Percentiles rank a stretch among this genome's conserved stretches.
Conservation (phyloP, 1,284 basidiomycete species). For the Moesziomyces globuligerus region DNA sequence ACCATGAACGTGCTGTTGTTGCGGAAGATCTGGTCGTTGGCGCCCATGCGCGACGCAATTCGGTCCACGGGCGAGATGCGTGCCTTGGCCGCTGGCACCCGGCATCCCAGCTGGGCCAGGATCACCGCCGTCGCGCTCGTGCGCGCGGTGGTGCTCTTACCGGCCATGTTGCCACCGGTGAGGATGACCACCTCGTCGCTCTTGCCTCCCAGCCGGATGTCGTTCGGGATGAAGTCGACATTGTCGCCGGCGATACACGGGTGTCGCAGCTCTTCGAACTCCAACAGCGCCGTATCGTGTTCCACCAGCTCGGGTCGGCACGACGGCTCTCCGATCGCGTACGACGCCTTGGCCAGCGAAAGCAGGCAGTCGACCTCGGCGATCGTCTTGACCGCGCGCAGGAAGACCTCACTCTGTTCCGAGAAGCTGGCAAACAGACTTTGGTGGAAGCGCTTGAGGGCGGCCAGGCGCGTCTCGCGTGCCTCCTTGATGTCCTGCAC, state of each 20-base stretch:
- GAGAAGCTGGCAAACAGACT: slow-evolving; percentile 80
- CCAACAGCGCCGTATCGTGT: slow-evolving; percentile 78
- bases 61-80: slow-evolving; percentile 88
- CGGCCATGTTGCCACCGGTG: slow-evolving; percentile 91
- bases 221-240: slow-evolving; percentile 90
- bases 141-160: slow-evolving; percentile 75
- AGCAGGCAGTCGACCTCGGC: slow-evolving; percentile 92
- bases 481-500: slow-evolving; percentile 66
- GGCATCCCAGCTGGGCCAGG: slow-evolving; percentile 97
- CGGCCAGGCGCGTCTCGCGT: slow-evolving; percentile 63
- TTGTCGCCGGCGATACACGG: slow-evolving; percentile 71
- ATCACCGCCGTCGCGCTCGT: slow-evolving; percentile 97
- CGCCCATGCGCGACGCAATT: slow-evolving; percentile 97
- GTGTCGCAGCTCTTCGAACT: slow-evolving; percentile 85
- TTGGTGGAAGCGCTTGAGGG: slow-evolving; percentile 61
- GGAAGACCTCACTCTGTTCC: slow-evolving; percentile 72
- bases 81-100: slow-evolving; percentile 86
- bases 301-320: slow-evolving; percentile 90
- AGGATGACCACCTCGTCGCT: slow-evolving; percentile 83
- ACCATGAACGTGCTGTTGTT: slow-evolving; percentile 67
- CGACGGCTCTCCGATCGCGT: slow-evolving; percentile 87
- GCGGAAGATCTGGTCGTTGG: slow-evolving; percentile 69
- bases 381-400: slow-evolving; percentile 72
- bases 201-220: slow-evolving; percentile 84
- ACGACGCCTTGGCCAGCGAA: slow-evolving; percentile 88